phyloP scores from a whole-genome alignment of 192 early-diverging fungal genomes.

The Jimgerdemannia lactiflua region DNA sequence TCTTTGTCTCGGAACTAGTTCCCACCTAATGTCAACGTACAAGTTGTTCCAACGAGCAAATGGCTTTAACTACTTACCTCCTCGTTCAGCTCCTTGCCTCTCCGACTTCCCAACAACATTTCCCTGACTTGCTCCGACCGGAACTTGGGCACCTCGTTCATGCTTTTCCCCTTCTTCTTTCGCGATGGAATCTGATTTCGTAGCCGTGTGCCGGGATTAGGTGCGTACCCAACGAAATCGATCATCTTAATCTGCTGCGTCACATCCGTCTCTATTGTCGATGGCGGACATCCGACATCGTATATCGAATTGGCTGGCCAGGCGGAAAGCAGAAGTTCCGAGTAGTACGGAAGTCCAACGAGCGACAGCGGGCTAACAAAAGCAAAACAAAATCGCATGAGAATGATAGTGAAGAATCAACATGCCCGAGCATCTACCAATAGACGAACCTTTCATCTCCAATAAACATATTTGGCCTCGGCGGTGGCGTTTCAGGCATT shows the following conservation, averaged over 20 bases:
- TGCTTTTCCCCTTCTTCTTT: constrained; percentile 28
- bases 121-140: constrained; percentile 78
- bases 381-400: not conserved
- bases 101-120: constrained; percentile 25
- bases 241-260: constrained; percentile 81
- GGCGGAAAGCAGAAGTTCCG: constrained; percentile 71
- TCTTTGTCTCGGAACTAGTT: not conserved
- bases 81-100: not conserved
- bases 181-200: constrained; percentile 73
- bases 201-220: constrained; percentile 69
- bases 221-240: constrained; percentile 94
- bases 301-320: constrained; percentile 68
- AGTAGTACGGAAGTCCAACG: constrained; percentile 79
- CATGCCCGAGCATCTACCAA: not conserved
- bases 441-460: constrained; percentile 48
- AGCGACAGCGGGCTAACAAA: constrained; percentile 59
- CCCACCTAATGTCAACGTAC: not conserved
- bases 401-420: not conserved
- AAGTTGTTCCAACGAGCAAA: not conserved
- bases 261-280: constrained; percentile 72
- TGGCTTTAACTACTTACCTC: not conserved
- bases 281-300: constrained; percentile 71
- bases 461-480: constrained; percentile 40
- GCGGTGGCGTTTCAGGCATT: constrained; percentile 44
- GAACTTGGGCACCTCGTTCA: constrained; percentile 68